Evolutionary conservation across 257 asterid genomes (phyloP), one percentile per base, ranked within the genome.

Genomic region (Cordia subcordata): DNA sequence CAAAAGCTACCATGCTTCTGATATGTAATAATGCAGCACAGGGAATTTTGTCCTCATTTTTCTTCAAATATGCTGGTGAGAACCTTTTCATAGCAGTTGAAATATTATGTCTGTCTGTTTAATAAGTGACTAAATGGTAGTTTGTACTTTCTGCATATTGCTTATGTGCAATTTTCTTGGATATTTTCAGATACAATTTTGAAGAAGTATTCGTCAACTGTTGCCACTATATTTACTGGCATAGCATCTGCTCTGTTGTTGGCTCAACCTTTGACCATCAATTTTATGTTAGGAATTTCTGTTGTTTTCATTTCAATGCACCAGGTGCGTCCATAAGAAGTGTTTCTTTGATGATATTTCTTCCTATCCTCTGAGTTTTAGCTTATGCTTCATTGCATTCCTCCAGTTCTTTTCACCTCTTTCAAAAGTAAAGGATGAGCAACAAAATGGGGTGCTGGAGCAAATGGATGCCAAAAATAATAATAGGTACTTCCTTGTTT

Each of bases 201-300:
- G 91, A 88, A 88, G 90, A 92, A 92, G 79, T 92, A 92, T 70
- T 92, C 97, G n/a, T 92, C 97, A n/a, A 93, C 99, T 32, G 99
- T 93, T 13, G 99, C 99, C 59, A 93, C 99, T 27, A 93, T 93
- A 74, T 93, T 93, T 81, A 93, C 99, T 5, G 97, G 99, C 78
- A 80, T 93, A 67, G 96, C 97, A 61, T 93, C 99, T 57, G 99
- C 99, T 23, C 81, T 69, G 44, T 46, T 93, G 77, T 90, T 93
- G 77, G 99, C 97, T 55, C 97, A 93, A 72, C 72, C 79, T 21
- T 76, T 93, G 79, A 93, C 97, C 72, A 72, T 85, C 76, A 93
- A 93, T 75, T 93, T 93, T 72, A 60, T 93, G 68, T 65, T 93
- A 53, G 99, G 99, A 79, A 93, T 93, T 77, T 86, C 99, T 21